Evolutionary conservation across 2,329 filamentous ascomycete species (phyloP), one percentile per base, ranked within the genome.

Genomic region (Amesomyces nigricolor): DNA sequence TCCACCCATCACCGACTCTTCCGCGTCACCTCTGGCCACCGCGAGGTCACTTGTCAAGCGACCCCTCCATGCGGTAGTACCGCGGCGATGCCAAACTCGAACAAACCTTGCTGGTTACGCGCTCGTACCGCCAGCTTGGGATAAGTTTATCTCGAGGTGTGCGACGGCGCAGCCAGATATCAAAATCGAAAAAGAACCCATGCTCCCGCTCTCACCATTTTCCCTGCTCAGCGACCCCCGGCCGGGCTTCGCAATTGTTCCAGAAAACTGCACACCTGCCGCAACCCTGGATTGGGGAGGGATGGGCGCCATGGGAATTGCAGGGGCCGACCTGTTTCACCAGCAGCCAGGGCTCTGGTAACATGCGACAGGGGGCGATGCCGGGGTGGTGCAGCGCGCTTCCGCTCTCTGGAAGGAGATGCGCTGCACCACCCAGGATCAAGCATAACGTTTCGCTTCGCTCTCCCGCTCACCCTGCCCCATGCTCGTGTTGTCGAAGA

Each of bases 291-390:
- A 26, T 73, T 67, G 64, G 68, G 71, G 68, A 68, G 70, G 70
- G 71, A 73, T 70, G 66, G 51, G 57, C 58, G 49, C 67, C 67
- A 61, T 66, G 68, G 74, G 70, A 73, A 74, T 75, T 73, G 63
- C 75, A 78, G 73, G 76, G 72, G 69, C 62, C 55, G 63, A 71
- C 66, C 68, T 74, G 78, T 80, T 80, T 80, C 78, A 79, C 73
- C 71, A 75, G 65, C 65, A 70, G 68, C 71, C 68, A 67, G 74
- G 73, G 68, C 58, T 61, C 59, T 60, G 61, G 62, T 65, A 65
- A 65, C 67, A 67, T 69, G 69, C 67, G 67, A 70, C 70, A 71
- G 53, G 57, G 57, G 61, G 62, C 50, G 47, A 53, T 61, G 61
- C 62, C 58, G 61, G 64, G 63, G 63, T 61, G 60, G 60, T 62